A percentile compares a stretch with the other conserved stretches of the same genome.
These are phyloP conservation scores for Lodderomyces beijingensis DNA, from an alignment of 1,139 yeast genomes.

Conservation along the genomic window DNA sequence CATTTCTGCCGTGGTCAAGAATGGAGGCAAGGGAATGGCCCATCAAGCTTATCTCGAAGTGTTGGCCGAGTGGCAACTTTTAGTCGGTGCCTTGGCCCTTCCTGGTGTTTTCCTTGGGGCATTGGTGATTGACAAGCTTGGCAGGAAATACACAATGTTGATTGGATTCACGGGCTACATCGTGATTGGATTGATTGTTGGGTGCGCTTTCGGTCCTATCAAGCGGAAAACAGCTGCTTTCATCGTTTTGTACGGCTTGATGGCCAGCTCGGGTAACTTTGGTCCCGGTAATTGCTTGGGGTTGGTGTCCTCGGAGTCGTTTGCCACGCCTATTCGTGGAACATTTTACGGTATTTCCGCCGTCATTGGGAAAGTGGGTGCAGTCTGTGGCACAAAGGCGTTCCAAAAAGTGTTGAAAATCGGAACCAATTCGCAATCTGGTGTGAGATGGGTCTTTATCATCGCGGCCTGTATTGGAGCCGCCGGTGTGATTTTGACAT, in stretches of 20 bases:
- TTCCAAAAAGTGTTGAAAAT: constrained; percentile 33
- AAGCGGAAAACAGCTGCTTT: constrained; percentile 39
- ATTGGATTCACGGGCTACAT: constrained; percentile 45
- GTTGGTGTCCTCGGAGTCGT: constrained; percentile 60
- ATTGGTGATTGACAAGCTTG: constrained; percentile 35
- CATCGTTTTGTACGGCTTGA: constrained; percentile 44
- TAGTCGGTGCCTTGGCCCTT: constrained; percentile 39
- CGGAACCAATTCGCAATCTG: constrained; percentile 20
- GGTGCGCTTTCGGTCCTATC: constrained; percentile 40
- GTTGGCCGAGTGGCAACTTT: constrained; percentile 48
- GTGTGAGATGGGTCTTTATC: constrained; percentile 40
- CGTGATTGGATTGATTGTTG: constrained; percentile 46
- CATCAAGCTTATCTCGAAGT: constrained; percentile 29
- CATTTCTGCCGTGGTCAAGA: constrained; percentile 27
- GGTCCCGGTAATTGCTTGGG: constrained; percentile 82
- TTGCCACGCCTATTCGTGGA: constrained; percentile 74
- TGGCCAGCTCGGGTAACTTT: constrained; percentile 52
- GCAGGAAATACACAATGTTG: constrained; percentile 44
- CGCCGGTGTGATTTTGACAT: constrained; percentile 60
- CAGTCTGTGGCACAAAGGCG: constrained; percentile 44
- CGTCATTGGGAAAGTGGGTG: constrained; percentile 49
- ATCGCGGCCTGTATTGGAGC: constrained; percentile 70
- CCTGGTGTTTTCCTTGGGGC: constrained; percentile 49
- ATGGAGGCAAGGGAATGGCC: too few relatives aligned
- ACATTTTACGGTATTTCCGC: constrained; percentile 51